These are phyloP conservation scores for Naganishia friedmannii DNA, from an alignment of 768 basidiomycete species.

Conservation along the genomic window DNA sequence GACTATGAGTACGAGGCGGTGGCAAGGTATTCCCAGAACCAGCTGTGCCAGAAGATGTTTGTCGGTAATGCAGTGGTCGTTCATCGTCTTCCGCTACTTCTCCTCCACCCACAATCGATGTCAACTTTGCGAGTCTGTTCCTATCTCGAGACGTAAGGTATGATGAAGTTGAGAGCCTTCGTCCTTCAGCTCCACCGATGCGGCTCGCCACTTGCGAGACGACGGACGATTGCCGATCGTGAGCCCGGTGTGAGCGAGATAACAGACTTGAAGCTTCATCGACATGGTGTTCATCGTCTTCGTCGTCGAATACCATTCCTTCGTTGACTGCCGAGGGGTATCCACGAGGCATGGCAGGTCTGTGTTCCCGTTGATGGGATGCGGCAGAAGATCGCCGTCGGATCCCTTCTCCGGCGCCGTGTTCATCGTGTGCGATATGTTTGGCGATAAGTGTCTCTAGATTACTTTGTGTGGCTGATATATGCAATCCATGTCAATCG, in stretches of 20 bases:
- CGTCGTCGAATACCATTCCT: constrained; percentile 33
- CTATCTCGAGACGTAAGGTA: constrained; percentile 18
- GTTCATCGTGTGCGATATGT: constrained; percentile 38
- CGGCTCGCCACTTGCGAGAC: constrained; percentile 14
- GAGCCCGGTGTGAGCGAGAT: constrained; percentile 33
- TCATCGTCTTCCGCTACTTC: constrained; percentile 11
- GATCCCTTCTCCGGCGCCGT: constrained; percentile 15
- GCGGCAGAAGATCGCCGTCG: constrained; percentile 18
- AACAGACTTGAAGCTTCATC: constrained; percentile 28
- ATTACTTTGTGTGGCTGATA: constrained; percentile 43
- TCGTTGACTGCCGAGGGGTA: constrained; percentile 24
- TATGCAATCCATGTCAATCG: background rate
- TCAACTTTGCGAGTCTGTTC: constrained; percentile 24
- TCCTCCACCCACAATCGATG: constrained; percentile 24
- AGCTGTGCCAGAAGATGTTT: constrained; percentile 6
- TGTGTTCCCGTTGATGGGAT: constrained; percentile 29
- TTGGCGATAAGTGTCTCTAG: constrained; percentile 47
- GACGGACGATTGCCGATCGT: constrained; percentile 16
- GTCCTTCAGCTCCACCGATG: constrained; percentile 1
- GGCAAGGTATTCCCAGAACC: constrained; percentile 1
- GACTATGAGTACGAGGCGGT: background rate
- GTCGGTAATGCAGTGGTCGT: background rate
- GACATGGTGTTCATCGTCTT: constrained; percentile 26
- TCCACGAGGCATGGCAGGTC: constrained; percentile 30
- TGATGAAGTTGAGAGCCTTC: constrained; percentile 24